Percentiles rank a stretch among this genome's conserved stretches.
These are phyloP conservation scores for Sungouiella blattae DNA, from an alignment of 805 yeast species.

Conservation along the genomic window DNA sequence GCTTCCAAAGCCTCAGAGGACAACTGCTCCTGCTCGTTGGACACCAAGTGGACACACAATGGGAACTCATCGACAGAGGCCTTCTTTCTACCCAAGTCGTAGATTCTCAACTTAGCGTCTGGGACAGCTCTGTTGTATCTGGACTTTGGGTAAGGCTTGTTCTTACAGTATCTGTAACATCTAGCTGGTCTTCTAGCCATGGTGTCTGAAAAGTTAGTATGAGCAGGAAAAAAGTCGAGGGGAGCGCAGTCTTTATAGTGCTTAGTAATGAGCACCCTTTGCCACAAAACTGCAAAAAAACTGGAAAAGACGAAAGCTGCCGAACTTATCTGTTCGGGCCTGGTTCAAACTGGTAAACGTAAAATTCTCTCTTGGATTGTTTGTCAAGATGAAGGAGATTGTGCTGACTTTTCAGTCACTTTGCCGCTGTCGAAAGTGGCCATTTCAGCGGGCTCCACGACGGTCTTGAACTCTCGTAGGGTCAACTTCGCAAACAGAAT, in stretches of 20 bases:
- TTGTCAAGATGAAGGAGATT: too few relatives aligned
- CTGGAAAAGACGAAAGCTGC: too few relatives aligned
- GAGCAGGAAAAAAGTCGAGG: too few relatives aligned
- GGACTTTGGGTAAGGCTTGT: slow-evolving; percentile 99
- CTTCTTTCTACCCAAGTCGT: slow-evolving; percentile 99
- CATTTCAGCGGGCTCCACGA: too few relatives aligned
- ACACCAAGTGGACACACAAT: slow-evolving; percentile 97
- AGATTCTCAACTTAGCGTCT: slow-evolving; percentile 98
- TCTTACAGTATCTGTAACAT: slow-evolving; percentile 99
- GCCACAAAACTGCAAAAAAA: too few relatives aligned
- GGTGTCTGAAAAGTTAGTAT: slow-evolving; percentile 62
- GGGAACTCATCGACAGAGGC: slow-evolving; percentile 99
- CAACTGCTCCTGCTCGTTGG: slow-evolving; percentile 98
- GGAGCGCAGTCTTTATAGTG: too few relatives aligned
- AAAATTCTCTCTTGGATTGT: too few relatives aligned
- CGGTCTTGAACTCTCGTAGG: too few relatives aligned
- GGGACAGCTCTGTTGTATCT: slow-evolving; percentile 99
- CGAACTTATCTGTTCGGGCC: too few relatives aligned
- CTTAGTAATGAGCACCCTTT: too few relatives aligned
- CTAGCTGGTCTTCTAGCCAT: slow-evolving; percentile 99
- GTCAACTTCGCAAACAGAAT: too few relatives aligned
- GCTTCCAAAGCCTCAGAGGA: slow-evolving; percentile 99
- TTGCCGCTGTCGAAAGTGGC: neutral
- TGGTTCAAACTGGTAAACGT: too few relatives aligned
- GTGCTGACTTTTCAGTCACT: neutral